Percentiles rank a stretch among this genome's conserved stretches.
Evolutionary conservation across 2,329 filamentous ascomycete species (phyloP).

Genomic region (Achaetomium macrosporum): DNA sequence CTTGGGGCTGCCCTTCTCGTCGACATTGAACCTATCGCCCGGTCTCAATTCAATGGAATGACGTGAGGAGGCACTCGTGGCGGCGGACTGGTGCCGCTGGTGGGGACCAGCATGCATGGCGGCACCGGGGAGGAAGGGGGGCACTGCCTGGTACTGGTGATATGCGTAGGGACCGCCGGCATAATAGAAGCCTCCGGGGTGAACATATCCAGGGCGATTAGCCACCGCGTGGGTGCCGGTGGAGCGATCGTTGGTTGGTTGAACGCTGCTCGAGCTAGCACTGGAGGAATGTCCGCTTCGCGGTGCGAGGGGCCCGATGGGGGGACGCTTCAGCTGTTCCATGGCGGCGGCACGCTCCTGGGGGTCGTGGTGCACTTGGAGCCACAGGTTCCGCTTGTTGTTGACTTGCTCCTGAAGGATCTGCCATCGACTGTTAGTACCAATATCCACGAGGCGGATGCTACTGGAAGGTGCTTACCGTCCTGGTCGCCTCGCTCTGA

Average conservation of each 20-base stretch:
- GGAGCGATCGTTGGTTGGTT: no score
- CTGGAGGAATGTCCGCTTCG: neutral
- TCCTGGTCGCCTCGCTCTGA: constrained; percentile 6
- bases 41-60: no score
- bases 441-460: no score
- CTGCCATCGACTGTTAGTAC: constrained; percentile 1
- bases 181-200: neutral
- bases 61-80: no score
- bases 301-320: neutral
- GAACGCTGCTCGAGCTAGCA: neutral
- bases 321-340: neutral
- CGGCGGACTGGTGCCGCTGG: no score
- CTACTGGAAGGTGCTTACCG: neutral
- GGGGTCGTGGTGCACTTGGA: constrained; percentile 16
- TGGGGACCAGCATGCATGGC: no score
- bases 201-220: neutral
- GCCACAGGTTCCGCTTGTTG: constrained; percentile 20
- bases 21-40: neutral
- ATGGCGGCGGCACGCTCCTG: constrained; percentile 9
- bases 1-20: constrained; percentile 8
- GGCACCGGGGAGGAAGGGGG: no score
- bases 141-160: neutral
- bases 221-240: no score
- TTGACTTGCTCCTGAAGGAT: constrained; percentile 20
- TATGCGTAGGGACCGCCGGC: neutral